Evolutionary conservation across 129 eudicot genomes (phyloP).

Genomic region (Ambrosia trifida): DNA sequence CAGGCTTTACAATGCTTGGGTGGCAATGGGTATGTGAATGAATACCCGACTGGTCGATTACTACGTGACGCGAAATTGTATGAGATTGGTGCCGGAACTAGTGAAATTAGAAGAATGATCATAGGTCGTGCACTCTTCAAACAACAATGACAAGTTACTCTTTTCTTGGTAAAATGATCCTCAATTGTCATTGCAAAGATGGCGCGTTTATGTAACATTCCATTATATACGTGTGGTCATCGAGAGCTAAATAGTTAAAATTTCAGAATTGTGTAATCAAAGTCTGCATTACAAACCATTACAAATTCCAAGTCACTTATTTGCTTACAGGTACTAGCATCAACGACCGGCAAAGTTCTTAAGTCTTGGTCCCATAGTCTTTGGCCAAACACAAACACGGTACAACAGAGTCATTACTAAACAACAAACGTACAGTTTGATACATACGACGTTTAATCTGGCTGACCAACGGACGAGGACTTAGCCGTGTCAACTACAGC

Average conservation of each 20-base stretch:
- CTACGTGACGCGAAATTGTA: slow-evolving; percentile 91
- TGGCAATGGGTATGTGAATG: slow-evolving; percentile 88
- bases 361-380: slow-evolving; percentile 29
- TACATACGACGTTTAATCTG: slow-evolving; percentile 30
- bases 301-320: slow-evolving; percentile 29
- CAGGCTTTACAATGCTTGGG: slow-evolving; percentile 96
- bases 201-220: too few species aligned
- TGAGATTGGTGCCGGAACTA: slow-evolving; percentile 95
- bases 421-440: slow-evolving; percentile 18
- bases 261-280: too few species aligned
- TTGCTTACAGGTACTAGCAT: slow-evolving; percentile 23
- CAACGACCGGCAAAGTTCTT: slow-evolving; percentile 17
- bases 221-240: too few species aligned
- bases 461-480: slow-evolving; percentile 59
- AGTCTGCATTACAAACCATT: slow-evolving; percentile 8
- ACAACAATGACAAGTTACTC: slow-evolving; percentile 40
- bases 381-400: slow-evolving; percentile 15
- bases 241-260: too few species aligned
- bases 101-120: slow-evolving; percentile 86
- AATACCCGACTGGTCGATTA: slow-evolving; percentile 83
- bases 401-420: not conserved
- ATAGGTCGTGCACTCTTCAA: slow-evolving; percentile 78
- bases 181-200: too few species aligned
- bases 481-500: slow-evolving; percentile 59
- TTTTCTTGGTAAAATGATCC: too few species aligned